Base-by-base conservation (phyloP, 441 rosid genomes). In the Lepidium campestre region DNA sequence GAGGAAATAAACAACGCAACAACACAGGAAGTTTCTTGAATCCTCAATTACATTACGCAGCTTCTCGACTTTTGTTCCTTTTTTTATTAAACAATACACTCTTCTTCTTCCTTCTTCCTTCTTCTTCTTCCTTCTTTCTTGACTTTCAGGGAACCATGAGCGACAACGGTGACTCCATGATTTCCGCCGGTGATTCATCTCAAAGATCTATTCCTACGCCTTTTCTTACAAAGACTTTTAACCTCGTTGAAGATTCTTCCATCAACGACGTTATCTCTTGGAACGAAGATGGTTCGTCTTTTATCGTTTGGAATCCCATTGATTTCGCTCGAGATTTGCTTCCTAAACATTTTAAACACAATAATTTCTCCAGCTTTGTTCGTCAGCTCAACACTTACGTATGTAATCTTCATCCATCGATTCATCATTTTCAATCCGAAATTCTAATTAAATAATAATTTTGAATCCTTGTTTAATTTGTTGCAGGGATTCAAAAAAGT, bases 381-480 rank as follows among this genome's bases (percentile, higher is more conserved):
- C 80, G 91, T 15, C 91, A 86, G 74, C 83, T 86, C 72, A 86
- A 86, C 70, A 86, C 91, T 39, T 86, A 86, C 42, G 91, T 84
- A 69, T 41, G 79, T 37, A 1, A 13, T 25, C 4, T 19, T 9
- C 19, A n/a, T 8, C 6, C 37, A 25, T 57, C 17, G 0, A 8
- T 57, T 13, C 35, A 2, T 40, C 2, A 10, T 11, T 53, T 35
- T 52, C 31, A 11, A 42, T 14, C 3, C 10, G n/a, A 10, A 6
- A 15, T 41, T 46, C 8, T 1, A 18, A 0, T 14, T n/a, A 1
- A 29, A 7, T 7, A 7, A 7, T 29, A 3, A 29, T 29, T 29
- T 29, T 29, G 34, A 29, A 29, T 29, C 7, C 1, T 27, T 27
- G 31, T 27, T 27, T 27, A 8, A 27, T 27, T 27, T 29, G 10